Conservation (phyloP, 129 eudicot genomes). For the Tagetes erecta region DNA sequence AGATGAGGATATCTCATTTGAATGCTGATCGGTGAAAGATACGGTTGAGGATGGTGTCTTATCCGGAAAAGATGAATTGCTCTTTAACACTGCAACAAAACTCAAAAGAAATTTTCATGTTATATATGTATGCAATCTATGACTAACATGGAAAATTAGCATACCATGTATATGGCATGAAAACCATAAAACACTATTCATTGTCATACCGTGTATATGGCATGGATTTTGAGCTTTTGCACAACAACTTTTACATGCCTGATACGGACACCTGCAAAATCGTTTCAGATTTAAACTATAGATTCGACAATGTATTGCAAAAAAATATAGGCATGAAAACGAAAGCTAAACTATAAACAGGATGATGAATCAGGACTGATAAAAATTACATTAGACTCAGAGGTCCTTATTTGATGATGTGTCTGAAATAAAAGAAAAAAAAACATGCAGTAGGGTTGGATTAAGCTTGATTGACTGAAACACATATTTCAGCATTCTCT, state of each 20-base stretch:
- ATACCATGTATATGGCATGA: constrained; percentile 4
- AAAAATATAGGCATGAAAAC: too few species aligned
- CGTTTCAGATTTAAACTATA: constrained; percentile 19
- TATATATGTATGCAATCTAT: constrained; percentile 12
- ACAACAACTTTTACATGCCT: constrained; percentile 94
- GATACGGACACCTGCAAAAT: constrained; percentile 83
- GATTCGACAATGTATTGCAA: background rate
- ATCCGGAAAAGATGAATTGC: constrained; percentile 70
- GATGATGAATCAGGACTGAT: too few species aligned
- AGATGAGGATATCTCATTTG: constrained; percentile 60
- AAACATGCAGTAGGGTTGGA: background rate
- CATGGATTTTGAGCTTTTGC: constrained; percentile 98
- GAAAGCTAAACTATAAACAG: too few species aligned
- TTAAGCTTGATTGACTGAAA: background rate
- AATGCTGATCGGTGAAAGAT: constrained; percentile 60
- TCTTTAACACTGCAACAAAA: constrained; percentile 74
- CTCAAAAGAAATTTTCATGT: constrained; percentile 2
- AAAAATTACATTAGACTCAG: background rate
- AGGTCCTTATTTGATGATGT: background rate
- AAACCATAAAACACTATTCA: background rate
- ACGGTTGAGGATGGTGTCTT: constrained; percentile 59
- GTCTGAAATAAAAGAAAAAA: background rate
- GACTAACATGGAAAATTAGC: background rate
- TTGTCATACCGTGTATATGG: constrained; percentile 78
- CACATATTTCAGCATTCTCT: constrained; percentile 22